A percentile compares a stretch with the other conserved stretches of the same genome.
Conservation (phyloP, 306 rosid genomes). For the Glycine latifolia region DNA sequence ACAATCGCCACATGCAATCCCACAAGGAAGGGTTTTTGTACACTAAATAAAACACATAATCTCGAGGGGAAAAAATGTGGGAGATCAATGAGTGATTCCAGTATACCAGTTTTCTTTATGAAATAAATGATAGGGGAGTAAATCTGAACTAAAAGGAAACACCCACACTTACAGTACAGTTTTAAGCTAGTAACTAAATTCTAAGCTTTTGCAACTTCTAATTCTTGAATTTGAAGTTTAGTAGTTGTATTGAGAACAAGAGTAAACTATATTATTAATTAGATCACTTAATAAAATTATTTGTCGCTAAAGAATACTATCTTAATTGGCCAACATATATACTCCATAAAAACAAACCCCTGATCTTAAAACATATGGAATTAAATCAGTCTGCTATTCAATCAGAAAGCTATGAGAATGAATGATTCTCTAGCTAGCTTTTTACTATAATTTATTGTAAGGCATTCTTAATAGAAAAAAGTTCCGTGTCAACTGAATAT, state of each 20-base stretch:
- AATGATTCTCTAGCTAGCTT: not conserved
- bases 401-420: not conserved
- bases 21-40: not conserved
- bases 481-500: not conserved
- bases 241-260: not conserved
- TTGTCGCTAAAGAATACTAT: not conserved
- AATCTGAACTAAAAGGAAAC: not conserved
- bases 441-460: constrained; percentile 44
- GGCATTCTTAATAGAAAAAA: constrained; percentile 14
- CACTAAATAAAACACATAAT: not conserved
- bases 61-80: not conserved
- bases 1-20: not conserved
- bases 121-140: not conserved
- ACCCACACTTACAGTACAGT: not conserved
- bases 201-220: not conserved
- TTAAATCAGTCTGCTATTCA: not conserved
- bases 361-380: not conserved
- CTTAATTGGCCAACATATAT: not conserved
- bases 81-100: not conserved
- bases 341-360: not conserved
- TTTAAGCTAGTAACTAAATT: not conserved
- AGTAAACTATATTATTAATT: not conserved
- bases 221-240: not conserved
- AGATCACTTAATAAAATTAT: not conserved
- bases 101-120: not conserved